Base-by-base conservation (phyloP, 2,329 filamentous ascomycete genomes). In the Canariomyces notabilis region DNA sequence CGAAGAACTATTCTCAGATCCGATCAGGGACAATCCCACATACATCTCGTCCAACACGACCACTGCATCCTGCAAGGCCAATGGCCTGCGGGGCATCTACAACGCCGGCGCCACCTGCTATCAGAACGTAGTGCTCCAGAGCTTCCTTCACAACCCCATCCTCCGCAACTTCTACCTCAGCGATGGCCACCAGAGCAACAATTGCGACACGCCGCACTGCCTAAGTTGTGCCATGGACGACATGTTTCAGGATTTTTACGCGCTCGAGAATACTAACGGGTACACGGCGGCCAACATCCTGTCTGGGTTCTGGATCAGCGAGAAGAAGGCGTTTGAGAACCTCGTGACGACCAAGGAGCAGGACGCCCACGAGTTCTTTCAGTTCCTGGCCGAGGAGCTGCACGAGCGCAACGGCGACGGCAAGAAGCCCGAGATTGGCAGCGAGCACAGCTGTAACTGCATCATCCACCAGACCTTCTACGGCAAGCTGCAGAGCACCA, bases 61-160 rank as follows among this genome's bases (percentile, higher is more conserved):
- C 21, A 79, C 82, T 47, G 83, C 87, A 6, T 86, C 89, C 11
- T 96, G 91, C 62, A 82, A 87, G 46, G 89, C 89, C 15, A 89
- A 85, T 56, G 91, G 93, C 8, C 79, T 96, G 32, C 82, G 93
- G 29, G 91, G 91, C 23, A 85, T 98, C 50, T 96, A 95, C 67
- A 98, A 97, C 61, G 91, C 95, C 64, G 93, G 91, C n/a, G 89
- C 94, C 48, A 97, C 93, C 9, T 98, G 91, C 71, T 98, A 96
- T 67, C 91, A 97, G 76, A 95, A 93, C 58, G 91, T 96, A 22
- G 89, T 97, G 38, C 75, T 98, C 14, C 93, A 97, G 65, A 89
- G 86, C 46, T 82, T 98, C 57, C 79, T 97, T 44, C 91, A 96
- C 69, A 96, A 97, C 61, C 91, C 91, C 1, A 77, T 96, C 36